A percentile compares a stretch with the other conserved stretches of the same genome.
These are phyloP conservation scores for Biscutella auriculata DNA, from an alignment of 441 rosid genomes.

Conservation along the genomic window DNA sequence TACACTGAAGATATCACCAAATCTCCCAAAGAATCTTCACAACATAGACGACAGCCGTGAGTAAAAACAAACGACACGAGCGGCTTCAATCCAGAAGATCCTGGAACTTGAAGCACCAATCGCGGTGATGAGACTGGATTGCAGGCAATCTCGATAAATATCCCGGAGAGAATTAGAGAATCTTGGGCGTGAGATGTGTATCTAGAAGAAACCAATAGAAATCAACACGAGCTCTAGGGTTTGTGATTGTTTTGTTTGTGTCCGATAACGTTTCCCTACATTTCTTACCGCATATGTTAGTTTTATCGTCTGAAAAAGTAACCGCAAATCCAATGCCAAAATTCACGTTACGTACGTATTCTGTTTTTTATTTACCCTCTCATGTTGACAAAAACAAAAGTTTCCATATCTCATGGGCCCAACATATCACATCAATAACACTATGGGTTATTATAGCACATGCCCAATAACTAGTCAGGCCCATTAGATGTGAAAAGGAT, in stretches of 20 bases:
- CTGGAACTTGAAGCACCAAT: neutral
- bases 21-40: slow-evolving; percentile 8
- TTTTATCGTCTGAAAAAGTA: too few species aligned
- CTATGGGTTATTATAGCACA: neutral
- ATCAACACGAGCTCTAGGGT: slow-evolving; percentile 13
- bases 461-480: slow-evolving; percentile 13
- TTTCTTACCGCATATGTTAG: too few species aligned
- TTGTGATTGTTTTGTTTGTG: too few species aligned
- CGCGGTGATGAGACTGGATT: neutral
- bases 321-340: too few species aligned
- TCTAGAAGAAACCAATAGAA: neutral
- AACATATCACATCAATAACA: too few species aligned
- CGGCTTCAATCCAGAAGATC: slow-evolving; percentile 7
- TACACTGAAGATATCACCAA: neutral
- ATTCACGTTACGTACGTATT: too few species aligned
- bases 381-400: too few species aligned
- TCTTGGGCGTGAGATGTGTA: neutral
- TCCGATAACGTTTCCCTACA: too few species aligned
- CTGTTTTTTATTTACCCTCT: too few species aligned
- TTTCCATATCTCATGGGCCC: too few species aligned
- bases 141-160: neutral
- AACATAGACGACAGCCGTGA: neutral
- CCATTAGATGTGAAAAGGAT: too few species aligned
- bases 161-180: neutral
- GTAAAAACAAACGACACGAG: neutral